These are phyloP conservation scores for Micromonas commoda DNA, from an alignment of 139 green algal genomes.

Conservation along the genomic window DNA sequence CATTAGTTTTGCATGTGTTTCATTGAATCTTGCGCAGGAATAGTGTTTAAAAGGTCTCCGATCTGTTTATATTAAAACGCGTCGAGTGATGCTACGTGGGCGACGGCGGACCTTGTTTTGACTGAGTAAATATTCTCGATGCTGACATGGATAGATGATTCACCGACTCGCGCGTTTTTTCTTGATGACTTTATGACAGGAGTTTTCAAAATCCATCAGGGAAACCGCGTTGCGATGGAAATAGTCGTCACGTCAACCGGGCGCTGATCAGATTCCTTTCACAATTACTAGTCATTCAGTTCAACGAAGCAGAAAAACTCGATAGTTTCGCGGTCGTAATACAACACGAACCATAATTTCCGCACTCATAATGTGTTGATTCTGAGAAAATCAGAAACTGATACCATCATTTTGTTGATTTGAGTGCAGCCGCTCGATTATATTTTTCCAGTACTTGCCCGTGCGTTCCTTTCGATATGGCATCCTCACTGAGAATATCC, in stretches of 20 bases:
- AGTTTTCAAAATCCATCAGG: not conserved
- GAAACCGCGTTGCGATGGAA: not conserved
- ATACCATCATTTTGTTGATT: not conserved
- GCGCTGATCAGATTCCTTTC: not conserved
- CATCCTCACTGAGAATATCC: conserved; percentile 16
- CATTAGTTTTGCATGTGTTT: too few species aligned
- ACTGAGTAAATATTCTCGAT: too few species aligned
- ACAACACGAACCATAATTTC: not conserved
- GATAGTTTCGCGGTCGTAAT: not conserved
- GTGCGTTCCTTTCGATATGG: not conserved
- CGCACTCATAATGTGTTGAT: conserved; percentile 2
- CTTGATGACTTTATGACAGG: too few species aligned
- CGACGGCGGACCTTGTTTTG: too few species aligned
- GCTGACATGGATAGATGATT: too few species aligned
- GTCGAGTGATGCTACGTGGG: too few species aligned
- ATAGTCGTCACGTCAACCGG: not conserved
- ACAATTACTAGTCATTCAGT: not conserved
- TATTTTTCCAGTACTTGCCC: not conserved
- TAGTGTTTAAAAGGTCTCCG: too few species aligned
- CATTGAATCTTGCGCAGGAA: too few species aligned
- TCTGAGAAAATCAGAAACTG: not conserved
- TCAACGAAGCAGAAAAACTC: not conserved
- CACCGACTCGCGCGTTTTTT: too few species aligned
- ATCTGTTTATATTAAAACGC: too few species aligned
- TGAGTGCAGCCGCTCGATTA: conserved; percentile 7